phyloP scores from a whole-genome alignment of 352 stramenopile species.

The Pythium rishiriense region DNA sequence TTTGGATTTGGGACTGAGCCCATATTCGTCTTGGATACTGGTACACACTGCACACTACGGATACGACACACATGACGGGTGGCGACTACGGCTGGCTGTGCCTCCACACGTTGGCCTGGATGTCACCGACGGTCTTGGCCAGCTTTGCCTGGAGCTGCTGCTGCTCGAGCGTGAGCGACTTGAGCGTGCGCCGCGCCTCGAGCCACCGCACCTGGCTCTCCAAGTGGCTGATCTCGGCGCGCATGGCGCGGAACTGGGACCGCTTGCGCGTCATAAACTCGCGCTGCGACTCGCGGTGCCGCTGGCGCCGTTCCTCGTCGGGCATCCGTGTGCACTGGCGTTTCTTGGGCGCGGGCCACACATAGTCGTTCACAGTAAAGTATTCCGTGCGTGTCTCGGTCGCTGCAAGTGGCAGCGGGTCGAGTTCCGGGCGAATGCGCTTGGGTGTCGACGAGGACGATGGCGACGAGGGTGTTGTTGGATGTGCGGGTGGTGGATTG shows the following conservation, averaged over 20 bases:
- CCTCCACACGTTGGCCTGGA: conserved; percentile 17
- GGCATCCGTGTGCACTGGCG: conserved; percentile 21
- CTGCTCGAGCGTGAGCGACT: conserved; percentile 18
- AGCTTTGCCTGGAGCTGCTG: conserved; percentile 19
- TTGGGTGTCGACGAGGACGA: conserved; percentile 1
- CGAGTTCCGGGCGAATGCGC: conserved; percentile 16
- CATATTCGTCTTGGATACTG: not conserved
- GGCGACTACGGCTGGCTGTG: too few species aligned
- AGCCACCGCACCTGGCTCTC: conserved; percentile 25
- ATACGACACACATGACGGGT: too few species aligned
- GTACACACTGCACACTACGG: too few species aligned
- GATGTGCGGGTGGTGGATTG: not conserved
- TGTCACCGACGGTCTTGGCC: not conserved
- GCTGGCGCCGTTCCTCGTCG: conserved; percentile 24
- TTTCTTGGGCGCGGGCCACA: conserved; percentile 23
- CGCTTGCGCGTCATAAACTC: conserved; percentile 31
- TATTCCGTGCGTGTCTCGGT: conserved; percentile 21
- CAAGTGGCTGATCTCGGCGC: conserved; percentile 21
- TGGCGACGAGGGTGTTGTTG: not conserved
- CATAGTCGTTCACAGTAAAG: conserved; percentile 28
- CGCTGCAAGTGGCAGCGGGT: conserved; percentile 14
- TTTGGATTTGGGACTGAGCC: not conserved
- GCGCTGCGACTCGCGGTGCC: conserved; percentile 25
- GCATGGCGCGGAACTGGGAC: conserved; percentile 21
- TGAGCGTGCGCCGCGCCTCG: conserved; percentile 14